A percentile compares a stretch with the other conserved stretches of the same genome.
Conservation (phyloP, 306 rosid genomes). For the Trifolium repens region DNA sequence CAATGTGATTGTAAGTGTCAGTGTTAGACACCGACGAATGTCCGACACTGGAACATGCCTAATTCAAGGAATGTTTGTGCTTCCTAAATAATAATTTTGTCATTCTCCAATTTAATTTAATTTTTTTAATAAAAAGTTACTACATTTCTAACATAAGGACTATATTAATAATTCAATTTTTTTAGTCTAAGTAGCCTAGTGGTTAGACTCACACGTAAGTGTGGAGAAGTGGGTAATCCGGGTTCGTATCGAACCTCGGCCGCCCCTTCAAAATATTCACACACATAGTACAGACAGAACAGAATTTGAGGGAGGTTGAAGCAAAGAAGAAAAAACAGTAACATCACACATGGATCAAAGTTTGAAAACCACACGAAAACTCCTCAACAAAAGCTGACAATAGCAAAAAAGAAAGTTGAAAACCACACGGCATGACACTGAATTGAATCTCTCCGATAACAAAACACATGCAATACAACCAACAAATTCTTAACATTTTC, state of each 20-base stretch:
- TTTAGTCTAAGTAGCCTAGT: background rate
- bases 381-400: slow-evolving; percentile 39
- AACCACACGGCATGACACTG: slow-evolving; percentile 44
- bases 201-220: too few relatives aligned
- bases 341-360: slow-evolving; percentile 22
- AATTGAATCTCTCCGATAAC: slow-evolving; percentile 14
- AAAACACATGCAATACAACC: background rate
- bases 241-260: too few relatives aligned
- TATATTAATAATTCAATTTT: background rate
- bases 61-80: too few relatives aligned
- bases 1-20: too few relatives aligned
- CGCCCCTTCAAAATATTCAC: background rate
- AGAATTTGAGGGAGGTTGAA: slow-evolving; percentile 18
- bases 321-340: slow-evolving; percentile 35
- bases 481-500: background rate
- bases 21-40: too few relatives aligned
- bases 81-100: too few relatives aligned
- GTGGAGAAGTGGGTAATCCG: too few relatives aligned
- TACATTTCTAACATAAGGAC: background rate
- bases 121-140: too few relatives aligned
- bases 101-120: too few relatives aligned
- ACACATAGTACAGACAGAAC: slow-evolving; percentile 4
- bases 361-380: slow-evolving; percentile 41
- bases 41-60: too few relatives aligned
- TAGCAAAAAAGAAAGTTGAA: slow-evolving; percentile 42